A percentile compares a stretch with the other conserved stretches of the same genome.
Evolutionary conservation across 2,329 filamentous ascomycete species (phyloP).

Genomic region (Paraphaeosphaeria minitans): DNA sequence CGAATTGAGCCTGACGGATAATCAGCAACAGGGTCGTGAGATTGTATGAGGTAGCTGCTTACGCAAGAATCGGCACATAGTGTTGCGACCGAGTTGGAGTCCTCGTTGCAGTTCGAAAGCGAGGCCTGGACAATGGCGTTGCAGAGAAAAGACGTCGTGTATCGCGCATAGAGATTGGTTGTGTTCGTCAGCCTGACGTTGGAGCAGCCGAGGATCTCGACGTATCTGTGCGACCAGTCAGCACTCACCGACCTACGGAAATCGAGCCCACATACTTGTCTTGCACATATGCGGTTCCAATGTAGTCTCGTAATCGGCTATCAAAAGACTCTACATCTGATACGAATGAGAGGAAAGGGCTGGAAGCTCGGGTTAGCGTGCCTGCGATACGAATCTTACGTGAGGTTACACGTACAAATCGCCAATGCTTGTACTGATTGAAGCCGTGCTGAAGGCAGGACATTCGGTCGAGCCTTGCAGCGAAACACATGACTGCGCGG

Average conservation of each 20-base stretch:
- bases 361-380: slow-evolving; percentile 54
- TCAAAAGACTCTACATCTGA: slow-evolving; percentile 80
- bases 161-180: slow-evolving; percentile 85
- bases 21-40: slow-evolving; percentile 36
- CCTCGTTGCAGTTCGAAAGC: slow-evolving; percentile 67
- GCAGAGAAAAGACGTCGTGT: slow-evolving; percentile 89
- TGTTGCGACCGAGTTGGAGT: slow-evolving; percentile 66
- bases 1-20: slow-evolving; percentile 70
- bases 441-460: slow-evolving; percentile 73
- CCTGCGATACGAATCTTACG: slow-evolving; percentile 28
- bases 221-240: slow-evolving; percentile 67
- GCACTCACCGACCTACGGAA: slow-evolving; percentile 23
- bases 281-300: slow-evolving; percentile 75
- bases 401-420: slow-evolving; percentile 62
- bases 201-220: slow-evolving; percentile 78
- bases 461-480: slow-evolving; percentile 72
- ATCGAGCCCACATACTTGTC: slow-evolving; percentile 66
- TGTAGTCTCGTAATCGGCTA: slow-evolving; percentile 70
- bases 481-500: slow-evolving; percentile 65
- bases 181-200: slow-evolving; percentile 78
- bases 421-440: slow-evolving; percentile 69
- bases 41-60: slow-evolving; percentile 43
- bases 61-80: slow-evolving; percentile 91
- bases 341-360: slow-evolving; percentile 85
- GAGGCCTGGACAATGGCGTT: slow-evolving; percentile 95